phyloP scores from a whole-genome alignment of 495 filamentous ascomycete genomes.

The Xylaria bambusicola region DNA sequence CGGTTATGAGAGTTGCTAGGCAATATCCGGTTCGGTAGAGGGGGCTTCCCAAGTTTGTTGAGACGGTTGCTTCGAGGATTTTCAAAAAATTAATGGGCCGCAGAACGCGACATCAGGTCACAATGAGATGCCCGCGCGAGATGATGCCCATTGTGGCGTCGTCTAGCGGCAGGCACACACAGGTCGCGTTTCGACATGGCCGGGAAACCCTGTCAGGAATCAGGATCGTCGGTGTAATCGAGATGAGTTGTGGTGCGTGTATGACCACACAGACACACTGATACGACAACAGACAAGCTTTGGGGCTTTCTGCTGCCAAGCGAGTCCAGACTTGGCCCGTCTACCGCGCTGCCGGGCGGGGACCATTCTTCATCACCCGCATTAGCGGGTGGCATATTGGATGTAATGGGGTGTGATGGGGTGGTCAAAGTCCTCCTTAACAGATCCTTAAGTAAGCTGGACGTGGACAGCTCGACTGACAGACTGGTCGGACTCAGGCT shows the following conservation, averaged over 20 bases:
- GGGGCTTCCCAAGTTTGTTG: too few species aligned
- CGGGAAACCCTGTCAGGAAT: neutral
- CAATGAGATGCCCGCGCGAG: too few species aligned
- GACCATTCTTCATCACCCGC: too few species aligned
- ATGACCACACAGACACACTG: too few species aligned
- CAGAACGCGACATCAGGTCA: too few species aligned
- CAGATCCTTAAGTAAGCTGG: too few species aligned
- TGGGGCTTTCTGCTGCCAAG: constrained; percentile 15
- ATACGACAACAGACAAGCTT: constrained; percentile 19
- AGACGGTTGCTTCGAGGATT: too few species aligned
- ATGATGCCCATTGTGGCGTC: neutral
- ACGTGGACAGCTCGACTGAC: too few species aligned
- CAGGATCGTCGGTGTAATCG: constrained; percentile 1
- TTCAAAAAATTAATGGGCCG: too few species aligned
- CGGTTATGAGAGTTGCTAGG: too few species aligned
- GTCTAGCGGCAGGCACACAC: neutral
- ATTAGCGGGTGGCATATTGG: neutral
- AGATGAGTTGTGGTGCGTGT: neutral
- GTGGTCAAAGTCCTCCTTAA: neutral
- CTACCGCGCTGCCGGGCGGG: neutral
- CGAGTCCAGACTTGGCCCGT: constrained; percentile 9
- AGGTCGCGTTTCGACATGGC: neutral
- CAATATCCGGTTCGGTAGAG: too few species aligned
- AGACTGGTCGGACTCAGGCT: too few species aligned
- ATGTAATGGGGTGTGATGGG: neutral